A percentile compares a stretch with the other conserved stretches of the same genome.
These are phyloP conservation scores for Thelonectria olida DNA, from an alignment of 2,329 filamentous ascomycete species.

Conservation along the genomic window DNA sequence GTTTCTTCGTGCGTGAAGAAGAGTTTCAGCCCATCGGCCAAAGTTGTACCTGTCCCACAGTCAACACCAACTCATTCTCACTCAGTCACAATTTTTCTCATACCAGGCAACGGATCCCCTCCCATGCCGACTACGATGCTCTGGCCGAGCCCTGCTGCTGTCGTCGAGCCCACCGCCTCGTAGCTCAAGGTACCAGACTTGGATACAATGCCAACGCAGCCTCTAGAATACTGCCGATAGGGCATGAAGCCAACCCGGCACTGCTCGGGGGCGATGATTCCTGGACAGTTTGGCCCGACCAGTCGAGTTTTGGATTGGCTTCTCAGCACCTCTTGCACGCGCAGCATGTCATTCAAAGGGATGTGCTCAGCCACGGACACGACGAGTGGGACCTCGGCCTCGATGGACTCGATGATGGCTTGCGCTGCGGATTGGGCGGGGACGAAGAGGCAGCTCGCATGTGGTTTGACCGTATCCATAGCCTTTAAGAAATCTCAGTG, in stretches of 20 bases:
- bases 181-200: slow-evolving; percentile 85
- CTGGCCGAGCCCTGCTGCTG: slow-evolving; percentile 78
- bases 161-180: slow-evolving; percentile 79
- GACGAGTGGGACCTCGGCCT: slow-evolving; percentile 80
- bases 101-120: slow-evolving; percentile 76
- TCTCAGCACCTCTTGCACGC: slow-evolving; percentile 73
- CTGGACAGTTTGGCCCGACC: slow-evolving; percentile 83
- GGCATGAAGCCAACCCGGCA: slow-evolving; percentile 61
- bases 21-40: slow-evolving; percentile 74
- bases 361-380: slow-evolving; percentile 85
- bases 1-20: slow-evolving; percentile 76
- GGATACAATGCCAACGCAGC: slow-evolving; percentile 78
- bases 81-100: background rate
- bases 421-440: slow-evolving; percentile 71
- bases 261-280: slow-evolving; percentile 78
- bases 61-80: background rate
- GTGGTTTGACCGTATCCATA: slow-evolving; percentile 54
- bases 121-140: slow-evolving; percentile 82
- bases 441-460: slow-evolving; percentile 79
- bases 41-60: slow-evolving; percentile 62
- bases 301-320: slow-evolving; percentile 77
- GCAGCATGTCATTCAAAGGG: slow-evolving; percentile 79
- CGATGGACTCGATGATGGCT: slow-evolving; percentile 79
- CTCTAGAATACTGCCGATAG: slow-evolving; percentile 56
- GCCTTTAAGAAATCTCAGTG: slow-evolving; percentile 36